Conservation (phyloP, 1,284 basidiomycete species). For the Ceratobasidium papillatum region DNA sequence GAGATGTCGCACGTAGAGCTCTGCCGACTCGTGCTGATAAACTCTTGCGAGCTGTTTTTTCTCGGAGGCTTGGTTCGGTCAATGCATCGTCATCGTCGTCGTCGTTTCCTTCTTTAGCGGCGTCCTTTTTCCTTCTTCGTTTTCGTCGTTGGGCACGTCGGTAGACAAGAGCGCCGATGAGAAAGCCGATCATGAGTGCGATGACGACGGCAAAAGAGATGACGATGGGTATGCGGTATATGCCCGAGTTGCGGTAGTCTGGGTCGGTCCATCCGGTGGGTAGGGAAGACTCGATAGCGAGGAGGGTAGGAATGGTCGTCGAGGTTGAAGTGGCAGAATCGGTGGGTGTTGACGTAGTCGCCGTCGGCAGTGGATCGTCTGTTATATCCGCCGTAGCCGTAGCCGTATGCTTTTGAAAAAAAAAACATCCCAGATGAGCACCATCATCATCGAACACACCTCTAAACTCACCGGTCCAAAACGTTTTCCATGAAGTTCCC, state of each 20-base stretch:
- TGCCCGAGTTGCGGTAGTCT: slow-evolving; percentile 19
- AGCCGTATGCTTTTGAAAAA: not conserved
- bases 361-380: slow-evolving; percentile 32
- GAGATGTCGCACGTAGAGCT: not conserved
- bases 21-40: not conserved
- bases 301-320: not conserved
- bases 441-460: not conserved
- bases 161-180: slow-evolving; percentile 25
- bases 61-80: not conserved
- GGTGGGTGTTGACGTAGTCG: not conserved
- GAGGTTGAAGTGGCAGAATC: not conserved
- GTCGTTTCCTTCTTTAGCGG: no score
- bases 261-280: slow-evolving; percentile 26
- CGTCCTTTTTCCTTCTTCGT: slow-evolving; percentile 25
- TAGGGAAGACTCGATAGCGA: slow-evolving; percentile 29
- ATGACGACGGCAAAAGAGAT: slow-evolving; percentile 35
- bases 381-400: slow-evolving; percentile 24
- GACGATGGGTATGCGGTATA: slow-evolving; percentile 34
- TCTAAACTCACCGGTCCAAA: slow-evolving; percentile 26
- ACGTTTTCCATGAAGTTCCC: slow-evolving; percentile 28
- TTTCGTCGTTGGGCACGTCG: not conserved
- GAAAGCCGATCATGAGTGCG: slow-evolving; percentile 34
- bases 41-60: not conserved
- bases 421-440: not conserved
- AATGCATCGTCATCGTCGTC: not conserved